Conservation (phyloP, 2,329 filamentous ascomycete genomes). For the Triangularia setosa region DNA sequence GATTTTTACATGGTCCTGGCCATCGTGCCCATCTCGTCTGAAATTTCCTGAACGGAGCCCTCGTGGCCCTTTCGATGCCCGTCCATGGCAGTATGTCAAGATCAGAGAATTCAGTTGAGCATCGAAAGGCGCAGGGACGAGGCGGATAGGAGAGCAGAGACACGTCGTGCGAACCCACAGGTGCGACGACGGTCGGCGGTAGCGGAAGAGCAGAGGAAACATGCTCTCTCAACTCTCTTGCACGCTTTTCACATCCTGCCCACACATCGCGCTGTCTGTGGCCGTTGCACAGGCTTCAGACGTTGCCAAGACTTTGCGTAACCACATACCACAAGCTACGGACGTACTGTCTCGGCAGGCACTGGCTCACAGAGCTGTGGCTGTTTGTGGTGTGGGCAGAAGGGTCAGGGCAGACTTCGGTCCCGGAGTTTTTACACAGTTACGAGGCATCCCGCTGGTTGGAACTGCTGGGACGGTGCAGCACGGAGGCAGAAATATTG, state of each 20-base stretch:
- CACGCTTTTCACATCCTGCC: no score
- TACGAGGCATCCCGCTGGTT: background rate
- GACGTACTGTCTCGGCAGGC: conserved; percentile 6
- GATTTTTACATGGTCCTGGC: background rate
- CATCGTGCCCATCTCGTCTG: background rate
- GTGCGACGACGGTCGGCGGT: background rate
- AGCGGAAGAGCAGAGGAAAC: background rate
- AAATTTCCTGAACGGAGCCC: background rate
- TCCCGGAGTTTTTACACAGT: conserved; percentile 3
- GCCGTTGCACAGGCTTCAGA: conserved; percentile 4
- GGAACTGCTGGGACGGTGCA: background rate
- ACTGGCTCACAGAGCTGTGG: background rate
- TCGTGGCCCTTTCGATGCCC: background rate
- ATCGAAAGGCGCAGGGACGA: background rate
- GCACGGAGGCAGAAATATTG: no score
- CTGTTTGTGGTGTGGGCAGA: background rate
- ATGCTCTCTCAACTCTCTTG: background rate
- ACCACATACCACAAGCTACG: conserved; percentile 9
- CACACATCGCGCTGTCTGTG: background rate
- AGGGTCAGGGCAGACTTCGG: background rate
- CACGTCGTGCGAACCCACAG: conserved; percentile 1
- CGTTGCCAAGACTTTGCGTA: conserved; percentile 6
- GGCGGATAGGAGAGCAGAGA: background rate
- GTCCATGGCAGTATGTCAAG: background rate
- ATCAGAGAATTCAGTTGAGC: background rate